phyloP scores from a whole-genome alignment of 805 yeast species.

The Barnettozyma vustinii region DNA sequence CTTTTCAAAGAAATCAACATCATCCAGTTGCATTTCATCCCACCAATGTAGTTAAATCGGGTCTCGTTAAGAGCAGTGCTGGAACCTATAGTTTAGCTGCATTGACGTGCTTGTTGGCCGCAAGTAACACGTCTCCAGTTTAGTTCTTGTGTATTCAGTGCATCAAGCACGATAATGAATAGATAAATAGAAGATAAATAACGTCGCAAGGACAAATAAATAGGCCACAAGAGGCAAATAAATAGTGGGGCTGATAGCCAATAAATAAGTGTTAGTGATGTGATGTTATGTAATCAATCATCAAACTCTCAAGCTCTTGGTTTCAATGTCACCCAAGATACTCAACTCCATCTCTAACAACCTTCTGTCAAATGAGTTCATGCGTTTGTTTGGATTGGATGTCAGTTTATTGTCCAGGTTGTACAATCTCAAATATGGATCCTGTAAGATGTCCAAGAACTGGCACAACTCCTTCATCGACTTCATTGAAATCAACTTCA shows the following conservation, averaged over 20 bases:
- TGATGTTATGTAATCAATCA: neutral
- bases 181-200: too few species aligned
- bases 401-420: constrained; percentile 5
- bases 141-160: neutral
- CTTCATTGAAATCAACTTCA: constrained; percentile 10
- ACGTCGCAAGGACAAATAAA: neutral
- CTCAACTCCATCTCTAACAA: constrained; percentile 18
- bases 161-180: neutral
- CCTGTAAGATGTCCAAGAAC: constrained; percentile 8
- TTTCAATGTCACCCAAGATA: constrained; percentile 18
- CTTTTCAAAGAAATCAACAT: too few species aligned
- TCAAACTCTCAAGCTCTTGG: constrained; percentile 5
- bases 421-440: constrained; percentile 9
- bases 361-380: constrained; percentile 9
- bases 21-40: too few species aligned
- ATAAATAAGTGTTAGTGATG: neutral
- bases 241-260: neutral
- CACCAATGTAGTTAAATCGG: too few species aligned
- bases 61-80: too few species aligned
- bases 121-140: neutral
- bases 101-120: neutral
- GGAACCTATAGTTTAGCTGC: too few species aligned
- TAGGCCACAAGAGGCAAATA: neutral
- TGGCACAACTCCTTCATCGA: constrained; percentile 9
- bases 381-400: neutral